A percentile compares a stretch with the other conserved stretches of the same genome.
Conservation (phyloP, 1,139 yeast species). For the Kurtzmaniella quercitrusa region DNA sequence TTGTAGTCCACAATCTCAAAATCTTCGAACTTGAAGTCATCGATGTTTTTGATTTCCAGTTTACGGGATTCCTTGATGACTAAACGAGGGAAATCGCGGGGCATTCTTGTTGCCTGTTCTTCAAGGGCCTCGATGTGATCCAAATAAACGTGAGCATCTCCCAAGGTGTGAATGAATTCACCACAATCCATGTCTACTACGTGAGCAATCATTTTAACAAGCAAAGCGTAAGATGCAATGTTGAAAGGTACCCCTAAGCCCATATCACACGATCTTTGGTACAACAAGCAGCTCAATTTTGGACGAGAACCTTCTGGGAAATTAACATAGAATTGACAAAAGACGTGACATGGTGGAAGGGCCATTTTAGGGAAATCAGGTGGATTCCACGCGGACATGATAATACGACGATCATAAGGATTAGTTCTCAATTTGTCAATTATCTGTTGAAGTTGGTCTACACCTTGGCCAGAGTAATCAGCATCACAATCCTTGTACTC, state of each 20-base stretch:
- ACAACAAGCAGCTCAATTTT: constrained; percentile 77
- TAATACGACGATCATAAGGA: constrained; percentile 92
- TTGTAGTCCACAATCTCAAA: constrained; percentile 74
- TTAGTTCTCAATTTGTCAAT: constrained; percentile 76
- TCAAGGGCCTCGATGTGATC: constrained; percentile 90
- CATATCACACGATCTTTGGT: constrained; percentile 99
- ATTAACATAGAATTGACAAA: constrained; percentile 89
- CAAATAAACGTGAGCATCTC: constrained; percentile 91
- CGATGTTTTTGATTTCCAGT: constrained; percentile 57
- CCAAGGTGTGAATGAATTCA: constrained; percentile 91
- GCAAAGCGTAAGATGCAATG: constrained; percentile 90
- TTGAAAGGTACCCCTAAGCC: constrained; percentile 98
- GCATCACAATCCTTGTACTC: constrained; percentile 80
- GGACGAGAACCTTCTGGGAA: constrained; percentile 59
- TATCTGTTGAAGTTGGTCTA: constrained; percentile 81
- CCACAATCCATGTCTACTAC: constrained; percentile 93
- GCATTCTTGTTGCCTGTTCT: constrained; percentile 70
- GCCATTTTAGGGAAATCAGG: constrained; percentile 94
- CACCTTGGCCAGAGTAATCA: constrained; percentile 84
- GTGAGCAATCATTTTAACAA: constrained; percentile 93
- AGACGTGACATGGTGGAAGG: constrained; percentile 96
- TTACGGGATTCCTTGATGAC: constrained; percentile 54
- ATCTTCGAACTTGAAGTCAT: constrained; percentile 85
- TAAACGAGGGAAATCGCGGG: constrained; percentile 77
- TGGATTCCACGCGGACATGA: constrained; percentile 98